Evolutionary conservation across 257 asterid species (phyloP), one percentile per base, ranked within the genome.

Genomic region (Solanum bukasovii): DNA sequence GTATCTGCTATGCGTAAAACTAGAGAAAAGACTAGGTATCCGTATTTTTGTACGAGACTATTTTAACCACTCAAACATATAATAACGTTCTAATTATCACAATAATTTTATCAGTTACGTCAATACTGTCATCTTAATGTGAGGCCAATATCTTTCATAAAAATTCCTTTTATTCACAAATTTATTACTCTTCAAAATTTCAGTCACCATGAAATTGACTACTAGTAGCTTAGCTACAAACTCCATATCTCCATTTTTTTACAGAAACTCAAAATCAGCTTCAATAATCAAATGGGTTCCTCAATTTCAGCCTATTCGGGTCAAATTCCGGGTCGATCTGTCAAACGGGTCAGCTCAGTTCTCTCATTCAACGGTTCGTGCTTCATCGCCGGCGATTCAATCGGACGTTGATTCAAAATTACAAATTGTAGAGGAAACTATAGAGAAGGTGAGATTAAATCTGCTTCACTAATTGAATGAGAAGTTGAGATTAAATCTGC

Each of bases 381-480:
- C 83, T 65, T 91, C 93, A 2, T 84, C 89, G 6, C 86, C 90
- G 6, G 90, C 77, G 2, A 90, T 92, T 70, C 92, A 91, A 9
- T 90, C 95, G 1, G 90, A 89, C 75, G 88, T 90, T 37, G 88
- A 82, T 73, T 87, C 96, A 4, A 91, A 86, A 74, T 21, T 90
- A 40, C 94, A 94, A 89, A 86, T 31, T 2, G 0, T 92, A 7
- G 98, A 95, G 81, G 94, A 87, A 71, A 81, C 12, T 40, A 88
- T 96, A 63, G 98, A 96, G 92, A 96, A 96, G 96, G 98, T 96
- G 63, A 83, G 23, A 52, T 52, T 52, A 16, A 52, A 71, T 18
- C 1, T 87, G 75, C 6, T 25, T 12, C 14, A 38, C 4, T 9
- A 52, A 16, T 52, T 52, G 63, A 52, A 52, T 52, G 63, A 16